Evolutionary conservation across 1,284 basidiomycete genomes (phyloP), one percentile per base, ranked within the genome.

Genomic region (Trametes pubescens): DNA sequence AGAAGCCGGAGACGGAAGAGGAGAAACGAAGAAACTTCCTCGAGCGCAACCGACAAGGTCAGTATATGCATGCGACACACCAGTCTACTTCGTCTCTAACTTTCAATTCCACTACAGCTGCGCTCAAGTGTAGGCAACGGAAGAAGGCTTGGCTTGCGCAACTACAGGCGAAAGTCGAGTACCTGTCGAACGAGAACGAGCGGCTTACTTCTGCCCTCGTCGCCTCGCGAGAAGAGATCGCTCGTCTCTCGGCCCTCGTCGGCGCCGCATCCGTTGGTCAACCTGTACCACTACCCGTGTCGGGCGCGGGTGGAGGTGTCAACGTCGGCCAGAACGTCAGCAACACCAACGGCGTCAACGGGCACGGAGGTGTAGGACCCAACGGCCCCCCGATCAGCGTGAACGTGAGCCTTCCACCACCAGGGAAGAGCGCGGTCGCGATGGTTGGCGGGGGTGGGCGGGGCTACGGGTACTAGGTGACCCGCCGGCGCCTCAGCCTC

Each of bases 101-200:
- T 24, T 54, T 61, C 24, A 63, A 34, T 6, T 43, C 37, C 40
- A 21, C 8, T 29, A 11, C 74, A 97, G 97, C 97, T 63, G 97
- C 97, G 4, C 88, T 99, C 73, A 99, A 99, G 80, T 99, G 98
- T 78, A 93, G 97, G 44, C 97, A 99, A 77, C 90, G 97, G 61
- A 99, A 99, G 79, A 99, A 99, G 80, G 95, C 95, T 7, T 99
- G 98, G 97, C 86, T 99, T 29, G 85, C 90, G 26, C 92, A 95
- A 69, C 82, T 99, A 21, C 97, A 99, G 78, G 89, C 91, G 58
- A 97, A 97, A 74, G 94, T 96, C 75, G 96, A 99, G 76, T 94
- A 86, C 69, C 85, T 99, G 34, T 83, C 86, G 34, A 89, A 91
- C 69, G 97, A 99, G 79, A 99, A 99, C 77, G 96, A 99, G 76